Evolutionary conservation across 495 filamentous ascomycete species (phyloP).

Genomic region (Xylaria flabelliformis): DNA sequence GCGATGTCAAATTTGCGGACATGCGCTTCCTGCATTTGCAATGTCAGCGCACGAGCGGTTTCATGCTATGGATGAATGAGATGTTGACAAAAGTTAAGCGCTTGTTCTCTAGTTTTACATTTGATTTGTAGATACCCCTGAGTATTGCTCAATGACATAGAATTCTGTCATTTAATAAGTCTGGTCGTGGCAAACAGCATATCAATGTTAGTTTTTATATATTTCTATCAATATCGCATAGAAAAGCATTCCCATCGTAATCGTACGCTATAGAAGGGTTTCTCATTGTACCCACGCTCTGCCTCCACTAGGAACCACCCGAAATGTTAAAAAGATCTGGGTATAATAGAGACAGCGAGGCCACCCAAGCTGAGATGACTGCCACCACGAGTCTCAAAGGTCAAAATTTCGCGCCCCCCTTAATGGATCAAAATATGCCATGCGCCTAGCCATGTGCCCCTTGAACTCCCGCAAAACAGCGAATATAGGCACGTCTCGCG

Average conservation of each 20-base stretch:
- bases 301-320: too few relatives aligned
- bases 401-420: not conserved
- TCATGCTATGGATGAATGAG: constrained; percentile 57
- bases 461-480: constrained; percentile 33
- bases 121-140: constrained; percentile 8
- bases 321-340: not conserved
- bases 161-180: not conserved
- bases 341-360: constrained; percentile 12
- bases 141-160: not conserved
- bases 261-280: not conserved
- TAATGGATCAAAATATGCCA: constrained; percentile 15
- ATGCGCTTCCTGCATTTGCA: constrained; percentile 73
- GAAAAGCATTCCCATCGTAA: constrained; percentile 3
- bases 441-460: constrained; percentile 34
- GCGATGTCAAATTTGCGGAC: constrained; percentile 58
- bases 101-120: not conserved
- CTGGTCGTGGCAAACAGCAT: not conserved
- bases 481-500: constrained; percentile 25
- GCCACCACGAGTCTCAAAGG: not conserved
- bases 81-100: not conserved
- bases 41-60: constrained; percentile 74
- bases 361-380: constrained; percentile 1
- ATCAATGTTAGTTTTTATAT: not conserved
- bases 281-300: not conserved
- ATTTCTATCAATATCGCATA: not conserved